These are phyloP conservation scores for Nannochloris sp. DNA, from an alignment of 139 green algal species.

Conservation along the genomic window DNA sequence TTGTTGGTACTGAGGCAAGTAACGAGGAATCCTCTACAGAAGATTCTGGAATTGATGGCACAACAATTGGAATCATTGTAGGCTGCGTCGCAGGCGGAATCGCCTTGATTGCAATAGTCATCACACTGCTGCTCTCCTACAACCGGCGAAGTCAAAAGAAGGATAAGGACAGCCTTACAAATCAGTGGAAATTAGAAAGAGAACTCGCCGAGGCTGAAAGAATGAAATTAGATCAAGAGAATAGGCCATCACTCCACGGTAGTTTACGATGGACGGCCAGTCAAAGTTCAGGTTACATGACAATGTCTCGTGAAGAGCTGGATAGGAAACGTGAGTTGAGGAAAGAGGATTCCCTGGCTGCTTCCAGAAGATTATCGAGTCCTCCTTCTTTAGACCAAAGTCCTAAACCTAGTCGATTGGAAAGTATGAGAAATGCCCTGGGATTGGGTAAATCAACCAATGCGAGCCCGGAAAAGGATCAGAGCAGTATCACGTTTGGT, in stretches of 20 bases:
- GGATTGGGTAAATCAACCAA: background rate
- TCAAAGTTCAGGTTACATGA: background rate
- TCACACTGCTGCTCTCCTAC: background rate
- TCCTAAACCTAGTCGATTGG: constrained; percentile 3
- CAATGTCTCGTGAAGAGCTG: background rate
- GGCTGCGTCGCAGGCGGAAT: constrained; percentile 1
- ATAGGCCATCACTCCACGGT: background rate
- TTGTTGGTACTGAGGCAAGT: background rate
- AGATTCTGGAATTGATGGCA: background rate
- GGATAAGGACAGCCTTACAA: background rate
- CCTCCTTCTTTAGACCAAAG: background rate
- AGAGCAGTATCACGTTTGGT: background rate
- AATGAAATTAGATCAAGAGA: background rate
- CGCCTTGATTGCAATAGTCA: background rate
- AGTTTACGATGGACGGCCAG: background rate
- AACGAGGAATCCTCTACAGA: background rate
- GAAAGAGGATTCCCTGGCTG: background rate
- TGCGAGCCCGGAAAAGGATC: background rate
- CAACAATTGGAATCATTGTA: constrained; percentile 9
- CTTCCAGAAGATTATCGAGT: background rate
- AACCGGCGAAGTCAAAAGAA: background rate
- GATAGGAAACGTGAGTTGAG: constrained; percentile 3
- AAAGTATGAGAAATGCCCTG: constrained; percentile 7
- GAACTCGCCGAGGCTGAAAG: constrained; percentile 8
- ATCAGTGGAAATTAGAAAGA: constrained; percentile 9